A percentile compares a stretch with the other conserved stretches of the same genome.
These are phyloP conservation scores for Hypoxylon crocopeplum DNA, from an alignment of 495 filamentous ascomycete genomes.

Conservation along the genomic window DNA sequence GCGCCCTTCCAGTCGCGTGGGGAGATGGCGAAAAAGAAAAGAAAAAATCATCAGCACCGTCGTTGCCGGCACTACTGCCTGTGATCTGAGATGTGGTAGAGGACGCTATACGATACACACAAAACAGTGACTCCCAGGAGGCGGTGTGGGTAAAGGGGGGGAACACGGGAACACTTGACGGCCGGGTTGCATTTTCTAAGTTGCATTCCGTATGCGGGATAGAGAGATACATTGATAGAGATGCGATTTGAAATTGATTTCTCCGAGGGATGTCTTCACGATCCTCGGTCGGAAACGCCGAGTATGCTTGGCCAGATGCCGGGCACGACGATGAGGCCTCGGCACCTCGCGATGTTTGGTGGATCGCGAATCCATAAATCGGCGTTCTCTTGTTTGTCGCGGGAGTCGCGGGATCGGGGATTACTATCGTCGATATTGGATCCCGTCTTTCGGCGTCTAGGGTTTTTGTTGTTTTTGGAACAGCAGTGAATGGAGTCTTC, in stretches of 20 bases:
- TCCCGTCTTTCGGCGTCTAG: constrained; percentile 2
- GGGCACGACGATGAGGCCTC: constrained; percentile 5
- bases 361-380: constrained; percentile 8
- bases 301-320: constrained; percentile 11
- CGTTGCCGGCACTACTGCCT: constrained; percentile 11
- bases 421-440: too few species aligned
- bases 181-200: constrained; percentile 20
- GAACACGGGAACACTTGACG: constrained; percentile 11
- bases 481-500: not conserved
- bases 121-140: constrained; percentile 18
- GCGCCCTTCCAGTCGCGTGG: constrained; percentile 9
- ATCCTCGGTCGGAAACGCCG: constrained; percentile 24
- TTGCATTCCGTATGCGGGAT: constrained; percentile 14
- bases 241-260: too few species aligned
- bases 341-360: constrained; percentile 17
- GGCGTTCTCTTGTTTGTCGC: not conserved
- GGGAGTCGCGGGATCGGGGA: constrained; percentile 29
- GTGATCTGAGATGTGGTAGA: not conserved
- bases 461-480: not conserved
- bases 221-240: too few species aligned
- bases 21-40: constrained; percentile 17
- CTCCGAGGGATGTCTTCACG: too few species aligned
- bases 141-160: constrained; percentile 17
- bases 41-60: constrained; percentile 22
- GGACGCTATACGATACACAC: not conserved